A percentile compares a stretch with the other conserved stretches of the same genome.
phyloP scores from a whole-genome alignment of 169 alveolate species.

The Babesia bovis region DNA sequence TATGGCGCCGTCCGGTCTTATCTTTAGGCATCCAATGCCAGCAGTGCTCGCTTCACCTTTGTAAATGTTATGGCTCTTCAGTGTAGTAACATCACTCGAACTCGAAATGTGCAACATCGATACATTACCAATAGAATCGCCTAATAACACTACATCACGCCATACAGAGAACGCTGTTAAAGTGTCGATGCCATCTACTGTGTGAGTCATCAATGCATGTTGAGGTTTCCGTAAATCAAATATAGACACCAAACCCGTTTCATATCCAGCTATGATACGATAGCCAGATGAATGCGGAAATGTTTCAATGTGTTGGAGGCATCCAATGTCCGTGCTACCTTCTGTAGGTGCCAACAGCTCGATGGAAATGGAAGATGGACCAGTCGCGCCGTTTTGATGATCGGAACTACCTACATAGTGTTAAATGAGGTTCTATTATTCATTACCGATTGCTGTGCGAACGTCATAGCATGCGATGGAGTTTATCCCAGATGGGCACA shows the following conservation, averaged over 20 bases:
- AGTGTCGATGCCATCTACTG: constrained; percentile 25
- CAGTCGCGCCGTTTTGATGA: not conserved
- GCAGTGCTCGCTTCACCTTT: not conserved
- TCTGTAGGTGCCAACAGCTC: not conserved
- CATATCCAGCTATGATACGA: constrained; percentile 41
- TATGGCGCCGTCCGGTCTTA: constrained; percentile 52
- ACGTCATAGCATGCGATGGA: constrained; percentile 16
- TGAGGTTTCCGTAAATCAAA: constrained; percentile 36
- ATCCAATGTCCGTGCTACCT: constrained; percentile 37
- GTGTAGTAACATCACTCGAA: not conserved
- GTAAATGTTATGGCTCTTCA: constrained; percentile 9
- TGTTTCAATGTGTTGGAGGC: constrained; percentile 40
- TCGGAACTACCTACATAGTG: not conserved
- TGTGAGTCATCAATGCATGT: constrained; percentile 9
- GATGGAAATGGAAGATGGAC: not conserved
- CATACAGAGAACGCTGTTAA: constrained; percentile 47
- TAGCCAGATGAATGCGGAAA: constrained; percentile 13
- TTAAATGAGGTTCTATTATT: not conserved
- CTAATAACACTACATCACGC: constrained; percentile 41
- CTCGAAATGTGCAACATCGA: constrained; percentile 41
- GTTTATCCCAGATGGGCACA: constrained; percentile 33
- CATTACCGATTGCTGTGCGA: not conserved
- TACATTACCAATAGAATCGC: constrained; percentile 57
- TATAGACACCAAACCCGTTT: constrained; percentile 45
- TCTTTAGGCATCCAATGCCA: constrained; percentile 35